Evolutionary conservation across 257 asterid species (phyloP), one percentile per base, ranked within the genome.

Genomic region (Solanum verrucosum): DNA sequence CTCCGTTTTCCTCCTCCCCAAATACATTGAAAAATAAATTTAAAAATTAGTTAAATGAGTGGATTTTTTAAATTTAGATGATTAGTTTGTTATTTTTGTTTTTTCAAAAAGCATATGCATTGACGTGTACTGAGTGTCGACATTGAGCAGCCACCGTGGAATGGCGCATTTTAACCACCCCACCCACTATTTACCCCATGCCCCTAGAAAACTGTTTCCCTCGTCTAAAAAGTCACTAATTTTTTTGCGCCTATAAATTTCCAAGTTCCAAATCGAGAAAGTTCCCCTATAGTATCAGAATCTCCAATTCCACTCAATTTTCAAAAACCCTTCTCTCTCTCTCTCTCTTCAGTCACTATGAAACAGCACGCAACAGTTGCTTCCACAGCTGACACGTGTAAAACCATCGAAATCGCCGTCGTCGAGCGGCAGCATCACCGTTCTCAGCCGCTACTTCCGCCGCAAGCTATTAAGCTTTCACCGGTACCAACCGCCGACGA

Each of bases 401-500:
- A 89, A 88, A 83, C 84, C 77, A 84, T 89, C 6, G 92, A 91
- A 89, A 89, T 87, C 56, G 87, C 92, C 90, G 72, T 59, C 88
- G 87, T 88, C 52, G 87, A 87, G 87, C 86, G 90, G 86, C 86
- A 49, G 5, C 78, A 29, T 15, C 87, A 70, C 85, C 68, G 68
- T 81, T 81, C 85, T 5, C 88, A 67, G 14, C 75, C 23, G 25
- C 23, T 21, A 21, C 84, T 34, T 72, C 46, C 44, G 15, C 49
- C 31, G n/a, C 49, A 70, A 34, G 25, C 34, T 9, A 70, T 86
- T 88, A 89, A 87, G 93, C 90, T 91, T 65, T 87, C 92, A 20
- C 88, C 77, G 72, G 89, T 87, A 88, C 27, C 81, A 13, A 34
- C 49, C 29, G 68, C 31, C 25, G 49, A 78, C 23, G 74, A 77